Evolutionary conservation across 2,329 filamentous ascomycete genomes (phyloP).

Genomic region (Curvularia hawaiiensis): DNA sequence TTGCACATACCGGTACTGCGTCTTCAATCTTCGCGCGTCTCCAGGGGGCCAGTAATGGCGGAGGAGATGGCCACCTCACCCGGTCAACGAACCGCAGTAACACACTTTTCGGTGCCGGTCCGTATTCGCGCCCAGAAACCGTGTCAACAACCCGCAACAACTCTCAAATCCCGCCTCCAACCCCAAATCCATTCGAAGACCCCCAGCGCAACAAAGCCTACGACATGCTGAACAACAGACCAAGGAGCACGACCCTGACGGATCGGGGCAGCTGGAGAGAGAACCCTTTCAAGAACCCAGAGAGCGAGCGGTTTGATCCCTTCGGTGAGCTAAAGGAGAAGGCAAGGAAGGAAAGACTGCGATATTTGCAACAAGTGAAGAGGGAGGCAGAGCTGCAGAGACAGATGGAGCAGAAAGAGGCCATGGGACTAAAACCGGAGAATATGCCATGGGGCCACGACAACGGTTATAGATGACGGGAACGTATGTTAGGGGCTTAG

Average conservation of each 20-base stretch:
- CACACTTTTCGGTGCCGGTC: conserved; percentile 33
- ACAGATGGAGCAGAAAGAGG: conserved; percentile 31
- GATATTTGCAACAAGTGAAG: conserved; percentile 33
- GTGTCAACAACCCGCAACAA: conserved; percentile 34
- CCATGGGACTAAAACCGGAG: conserved; percentile 33
- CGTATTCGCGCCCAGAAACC: conserved; percentile 41
- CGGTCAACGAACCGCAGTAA: conserved; percentile 32
- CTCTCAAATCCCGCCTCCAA: conserved; percentile 20
- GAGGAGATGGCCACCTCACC: conserved; percentile 25
- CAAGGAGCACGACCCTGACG: conserved; percentile 42
- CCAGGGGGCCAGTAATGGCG: conserved; percentile 1
- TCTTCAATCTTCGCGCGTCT: conserved; percentile 19
- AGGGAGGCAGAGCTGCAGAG: conserved; percentile 28
- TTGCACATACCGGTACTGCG: conserved; percentile 23
- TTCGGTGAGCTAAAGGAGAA: conserved; percentile 45
- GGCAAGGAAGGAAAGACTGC: conserved; percentile 33
- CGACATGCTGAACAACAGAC: conserved; percentile 40
- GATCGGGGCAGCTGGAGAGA: conserved; percentile 42
- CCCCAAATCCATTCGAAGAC: conserved; percentile 44
- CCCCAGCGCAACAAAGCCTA: conserved; percentile 45
- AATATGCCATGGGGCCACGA: conserved; percentile 11
- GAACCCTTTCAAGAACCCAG: conserved; percentile 44
- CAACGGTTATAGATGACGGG: conserved; percentile 8
- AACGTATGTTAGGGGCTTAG: neutral
- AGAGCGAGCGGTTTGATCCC: conserved; percentile 44